Conservation (phyloP, 73 alveolate genomes). For the Breviolum minutum region DNA sequence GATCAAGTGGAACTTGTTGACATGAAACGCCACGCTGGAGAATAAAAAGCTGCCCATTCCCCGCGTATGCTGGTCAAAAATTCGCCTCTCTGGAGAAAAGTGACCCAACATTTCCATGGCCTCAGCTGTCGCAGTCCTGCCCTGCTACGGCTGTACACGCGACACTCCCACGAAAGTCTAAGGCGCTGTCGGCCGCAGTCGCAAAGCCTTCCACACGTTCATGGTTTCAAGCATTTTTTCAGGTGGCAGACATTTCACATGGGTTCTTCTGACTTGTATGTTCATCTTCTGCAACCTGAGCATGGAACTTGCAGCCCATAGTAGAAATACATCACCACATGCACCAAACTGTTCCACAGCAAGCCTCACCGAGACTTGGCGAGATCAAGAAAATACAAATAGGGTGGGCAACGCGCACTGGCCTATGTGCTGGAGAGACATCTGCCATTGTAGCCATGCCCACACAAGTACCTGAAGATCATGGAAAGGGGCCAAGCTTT, state of each 20-base stretch:
- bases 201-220: conserved; percentile 1
- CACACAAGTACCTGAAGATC: background rate
- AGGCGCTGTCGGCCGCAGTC: conserved; percentile 9
- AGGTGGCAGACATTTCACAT: conserved; percentile 5
- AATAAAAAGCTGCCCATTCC: background rate
- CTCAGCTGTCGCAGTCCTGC: conserved; percentile 19
- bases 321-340: conserved; percentile 6
- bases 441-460: background rate
- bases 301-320: conserved; percentile 22
- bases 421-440: background rate
- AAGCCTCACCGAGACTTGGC: background rate
- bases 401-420: background rate
- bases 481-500: background rate
- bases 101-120: conserved; percentile 1
- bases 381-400: background rate
- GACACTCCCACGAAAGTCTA: background rate
- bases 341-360: background rate
- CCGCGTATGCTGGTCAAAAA: conserved; percentile 16
- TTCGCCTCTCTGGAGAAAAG: background rate
- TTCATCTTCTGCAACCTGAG: background rate
- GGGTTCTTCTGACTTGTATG: conserved; percentile 5
- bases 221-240: conserved; percentile 1
- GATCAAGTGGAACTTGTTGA: background rate
- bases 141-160: background rate
- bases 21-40: background rate